A percentile compares a stretch with the other conserved stretches of the same genome.
Evolutionary conservation across 2,329 filamentous ascomycete genomes (phyloP).

Genomic region (Blastomyces parvus): DNA sequence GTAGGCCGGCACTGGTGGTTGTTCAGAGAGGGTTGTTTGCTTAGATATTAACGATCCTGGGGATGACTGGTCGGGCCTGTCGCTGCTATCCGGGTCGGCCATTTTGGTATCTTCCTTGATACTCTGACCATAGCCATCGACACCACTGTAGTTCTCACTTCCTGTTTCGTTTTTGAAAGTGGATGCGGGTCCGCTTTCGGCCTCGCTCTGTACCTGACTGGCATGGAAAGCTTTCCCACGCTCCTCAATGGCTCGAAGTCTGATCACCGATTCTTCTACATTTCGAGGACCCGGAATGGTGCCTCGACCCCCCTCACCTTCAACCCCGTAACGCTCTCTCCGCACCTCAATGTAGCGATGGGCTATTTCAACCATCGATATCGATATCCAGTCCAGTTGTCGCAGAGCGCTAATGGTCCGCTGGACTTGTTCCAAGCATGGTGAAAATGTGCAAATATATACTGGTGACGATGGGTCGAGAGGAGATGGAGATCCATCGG

Average conservation of each 20-base stretch:
- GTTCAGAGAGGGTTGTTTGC: not conserved
- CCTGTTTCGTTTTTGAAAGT: conserved; percentile 18
- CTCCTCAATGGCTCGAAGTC: conserved; percentile 63
- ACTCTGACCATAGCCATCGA: not conserved
- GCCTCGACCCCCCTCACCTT: conserved; percentile 58
- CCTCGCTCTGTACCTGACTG: conserved; percentile 20
- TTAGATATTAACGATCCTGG: conserved; percentile 3
- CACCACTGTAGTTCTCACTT: conserved; percentile 25
- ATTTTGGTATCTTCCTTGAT: not conserved
- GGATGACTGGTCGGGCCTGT: conserved; percentile 2
- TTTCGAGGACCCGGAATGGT: conserved; percentile 56
- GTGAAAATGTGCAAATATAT: conserved; percentile 87
- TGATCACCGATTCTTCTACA: conserved; percentile 67
- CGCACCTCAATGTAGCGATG: conserved; percentile 72
- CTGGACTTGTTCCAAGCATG: conserved; percentile 93
- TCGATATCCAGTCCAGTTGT: conserved; percentile 76
- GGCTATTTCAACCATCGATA: conserved; percentile 83
- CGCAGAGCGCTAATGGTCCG: conserved; percentile 74
- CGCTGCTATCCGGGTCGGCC: conserved; percentile 6
- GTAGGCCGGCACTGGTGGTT: conserved; percentile 44
- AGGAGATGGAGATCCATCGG: conserved; percentile 35
- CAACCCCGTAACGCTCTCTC: conserved; percentile 68
- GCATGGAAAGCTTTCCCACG: conserved; percentile 57
- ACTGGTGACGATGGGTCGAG: conserved; percentile 63
- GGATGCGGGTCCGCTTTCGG: conserved; percentile 17